phyloP scores from a whole-genome alignment of 345 rosid genomes.

The Nasturtium officinale region DNA sequence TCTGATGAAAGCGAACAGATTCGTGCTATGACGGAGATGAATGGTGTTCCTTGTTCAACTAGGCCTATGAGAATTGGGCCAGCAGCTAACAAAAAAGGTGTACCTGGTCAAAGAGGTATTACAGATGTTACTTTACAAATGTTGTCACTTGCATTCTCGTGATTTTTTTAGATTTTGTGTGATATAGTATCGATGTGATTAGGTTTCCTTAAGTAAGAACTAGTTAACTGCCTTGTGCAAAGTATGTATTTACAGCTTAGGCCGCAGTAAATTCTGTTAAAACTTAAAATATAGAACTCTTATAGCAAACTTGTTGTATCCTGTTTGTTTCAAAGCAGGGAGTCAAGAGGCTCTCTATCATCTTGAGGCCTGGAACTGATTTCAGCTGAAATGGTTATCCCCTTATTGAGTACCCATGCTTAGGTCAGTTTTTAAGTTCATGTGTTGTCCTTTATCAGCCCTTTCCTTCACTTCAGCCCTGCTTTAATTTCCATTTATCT shows the following conservation, averaged over 20 bases:
- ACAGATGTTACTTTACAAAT: background rate
- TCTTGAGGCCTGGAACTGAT: slow-evolving; percentile 97
- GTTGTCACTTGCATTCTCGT: slow-evolving; percentile 18
- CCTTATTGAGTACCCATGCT: slow-evolving; percentile 67
- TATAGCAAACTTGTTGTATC: slow-evolving; percentile 81
- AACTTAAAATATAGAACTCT: slow-evolving; percentile 54
- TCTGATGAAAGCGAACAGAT: slow-evolving; percentile 79
- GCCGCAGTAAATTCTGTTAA: slow-evolving; percentile 54
- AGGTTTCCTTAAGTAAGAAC: background rate
- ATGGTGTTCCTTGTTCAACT: slow-evolving; percentile 81
- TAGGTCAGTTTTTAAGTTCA: slow-evolving; percentile 91
- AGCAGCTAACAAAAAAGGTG: slow-evolving; percentile 72
- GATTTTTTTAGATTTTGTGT: slow-evolving; percentile 7
- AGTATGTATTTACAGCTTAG: slow-evolving; percentile 50
- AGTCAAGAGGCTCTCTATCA: slow-evolving; percentile 84
- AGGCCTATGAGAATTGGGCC: slow-evolving; percentile 93
- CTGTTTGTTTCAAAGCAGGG: slow-evolving; percentile 95
- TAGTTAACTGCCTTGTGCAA: background rate
- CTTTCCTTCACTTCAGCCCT: slow-evolving; percentile 57
- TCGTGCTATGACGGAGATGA: slow-evolving; percentile 92
- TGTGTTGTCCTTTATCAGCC: slow-evolving; percentile 59
- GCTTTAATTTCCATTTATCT: slow-evolving; percentile 54
- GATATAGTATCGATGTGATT: slow-evolving; percentile 6
- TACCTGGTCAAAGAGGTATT: slow-evolving; percentile 68
- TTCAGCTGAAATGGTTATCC: slow-evolving; percentile 88